Evolutionary conservation across 1,284 basidiomycete genomes (phyloP), one percentile per base, ranked within the genome.

Genomic region (Peniophora sp.): DNA sequence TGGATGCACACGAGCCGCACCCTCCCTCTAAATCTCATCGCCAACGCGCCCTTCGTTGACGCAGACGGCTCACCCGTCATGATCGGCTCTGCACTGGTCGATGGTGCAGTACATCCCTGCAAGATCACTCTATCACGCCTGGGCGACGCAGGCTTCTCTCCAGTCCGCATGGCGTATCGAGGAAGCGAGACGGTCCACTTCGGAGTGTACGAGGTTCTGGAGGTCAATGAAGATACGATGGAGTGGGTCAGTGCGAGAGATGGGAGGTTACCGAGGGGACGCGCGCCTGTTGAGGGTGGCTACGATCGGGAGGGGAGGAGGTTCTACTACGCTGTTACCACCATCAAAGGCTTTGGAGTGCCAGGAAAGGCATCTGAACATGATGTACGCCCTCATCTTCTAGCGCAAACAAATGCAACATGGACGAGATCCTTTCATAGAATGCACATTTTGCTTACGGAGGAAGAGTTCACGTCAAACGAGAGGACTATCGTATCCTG

Each of bases 311-410:
- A 58, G 47, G 68, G 70, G 3, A 56, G 52, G 44, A 68, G 65
- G 60, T 57, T 70, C 46, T 70, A 67, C 49, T 68, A 70, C 49
- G 69, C 67, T 2, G 54, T 67, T 17, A 68, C 61, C 8, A 44
- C 18, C 3, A 64, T 87, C 24, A 63, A 74, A 44, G 76, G 74
- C 0, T 60, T 81, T 6, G 68, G 60, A 37, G 78, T 89, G 27
- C 87, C 86, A 3, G 86, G 87, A 9, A 89, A 90, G 68, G 75
- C 80, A 1, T 82, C 80, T 2, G 68, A 75, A 52, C 87, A 89
- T 65, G 67, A 89, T 37, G 85, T 86, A 56, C 39, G 64, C 54
- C 23, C 32, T 24, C 35, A 12, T 22, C 27, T 32, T 32, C 27
- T 32, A 32, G 5, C 27, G 27, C n/a, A n/a, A n/a, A n/a, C n/a